These are phyloP conservation scores for Blastobotrys persicus DNA, from an alignment of 1,139 yeast species.

Conservation along the genomic window DNA sequence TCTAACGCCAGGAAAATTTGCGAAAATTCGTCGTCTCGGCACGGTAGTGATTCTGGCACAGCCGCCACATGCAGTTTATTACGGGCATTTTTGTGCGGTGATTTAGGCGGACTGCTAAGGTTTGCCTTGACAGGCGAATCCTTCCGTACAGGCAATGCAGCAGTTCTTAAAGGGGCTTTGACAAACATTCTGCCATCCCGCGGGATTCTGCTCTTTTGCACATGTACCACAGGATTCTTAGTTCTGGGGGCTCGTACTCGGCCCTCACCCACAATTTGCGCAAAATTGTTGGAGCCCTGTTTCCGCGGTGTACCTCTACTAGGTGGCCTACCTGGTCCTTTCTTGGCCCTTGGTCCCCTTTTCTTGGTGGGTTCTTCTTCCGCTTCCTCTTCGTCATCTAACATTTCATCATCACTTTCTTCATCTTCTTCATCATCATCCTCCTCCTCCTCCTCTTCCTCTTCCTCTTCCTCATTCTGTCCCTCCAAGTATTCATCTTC, in stretches of 20 bases:
- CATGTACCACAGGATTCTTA: neutral
- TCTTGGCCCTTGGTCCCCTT: conserved; percentile 1
- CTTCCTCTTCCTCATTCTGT: neutral
- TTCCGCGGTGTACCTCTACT: neutral
- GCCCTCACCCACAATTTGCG: neutral
- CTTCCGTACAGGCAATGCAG: neutral
- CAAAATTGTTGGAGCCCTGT: neutral
- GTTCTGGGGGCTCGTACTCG: conserved; percentile 4
- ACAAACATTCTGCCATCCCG: conserved; percentile 7
- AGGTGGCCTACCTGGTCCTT: conserved; percentile 7
- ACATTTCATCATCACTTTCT: neutral
- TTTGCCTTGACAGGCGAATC: conserved; percentile 5
- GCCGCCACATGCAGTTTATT: conserved; percentile 64
- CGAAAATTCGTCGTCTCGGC: conserved; percentile 85
- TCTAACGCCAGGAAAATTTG: conserved; percentile 70
- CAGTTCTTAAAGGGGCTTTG: conserved; percentile 1
- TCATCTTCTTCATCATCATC: neutral
- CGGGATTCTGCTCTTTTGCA: neutral
- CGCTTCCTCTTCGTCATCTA: neutral
- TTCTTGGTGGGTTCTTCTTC: neutral
- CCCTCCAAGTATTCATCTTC: conserved; percentile 6
- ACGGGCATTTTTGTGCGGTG: conserved; percentile 50
- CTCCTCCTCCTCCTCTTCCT: conserved; percentile 1
- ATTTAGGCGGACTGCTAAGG: conserved; percentile 2
- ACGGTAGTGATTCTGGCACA: conserved; percentile 66